Base-by-base conservation (phyloP, 2,329 filamentous ascomycete genomes). In the Decorospora gaudefroyi region DNA sequence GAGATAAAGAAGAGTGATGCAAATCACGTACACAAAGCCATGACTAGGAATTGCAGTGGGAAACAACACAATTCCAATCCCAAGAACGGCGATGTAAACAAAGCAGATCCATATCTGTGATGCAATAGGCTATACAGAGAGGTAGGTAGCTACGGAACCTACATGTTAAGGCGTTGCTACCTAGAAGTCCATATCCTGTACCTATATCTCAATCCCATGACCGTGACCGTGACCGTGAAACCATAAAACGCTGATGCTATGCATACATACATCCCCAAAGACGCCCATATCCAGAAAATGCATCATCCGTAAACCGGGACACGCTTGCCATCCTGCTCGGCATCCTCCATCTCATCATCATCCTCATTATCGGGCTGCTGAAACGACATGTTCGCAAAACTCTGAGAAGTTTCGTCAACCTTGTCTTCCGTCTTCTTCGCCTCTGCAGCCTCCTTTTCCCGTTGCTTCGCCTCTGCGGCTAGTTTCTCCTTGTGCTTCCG, bases 381-480 rank as follows among this genome's bases (percentile, higher is more conserved):
- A 15, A 62, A 61, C 6, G 59, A 62, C 28, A 62, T 43, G 12
- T 33, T 52, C 8, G 51, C 48, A 10, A 62, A 39, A 11, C 42
- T 40, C 18, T 54, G 45, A 7, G 57, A 60, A 7, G 55, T 53
- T 22, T 60, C 43, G 7, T 57, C 47, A 9, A 62, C 41, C 19
- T 45, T 46, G 30, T 53, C 37, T 11, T 44, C 43, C 13, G 51
- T 28, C 19, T 37, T 35, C n/a, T 46, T 26, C 27, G 31, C 12
- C 5, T 41, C 11, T 4, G 19, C 32, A 16, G 47, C 38, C 25
- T 69, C 48, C 70, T 70, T 36, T 46, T 51, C 53, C 12, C 19
- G 19, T 34, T 77, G 76, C 56, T 73, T 75, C 49, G 65, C 69
- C 74, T 33, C 78, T 81, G 49, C 86, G 43, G 70, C 70, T 75